Evolutionary conservation across 2,329 filamentous ascomycete genomes (phyloP).

Genomic region (Neonectria faginata): DNA sequence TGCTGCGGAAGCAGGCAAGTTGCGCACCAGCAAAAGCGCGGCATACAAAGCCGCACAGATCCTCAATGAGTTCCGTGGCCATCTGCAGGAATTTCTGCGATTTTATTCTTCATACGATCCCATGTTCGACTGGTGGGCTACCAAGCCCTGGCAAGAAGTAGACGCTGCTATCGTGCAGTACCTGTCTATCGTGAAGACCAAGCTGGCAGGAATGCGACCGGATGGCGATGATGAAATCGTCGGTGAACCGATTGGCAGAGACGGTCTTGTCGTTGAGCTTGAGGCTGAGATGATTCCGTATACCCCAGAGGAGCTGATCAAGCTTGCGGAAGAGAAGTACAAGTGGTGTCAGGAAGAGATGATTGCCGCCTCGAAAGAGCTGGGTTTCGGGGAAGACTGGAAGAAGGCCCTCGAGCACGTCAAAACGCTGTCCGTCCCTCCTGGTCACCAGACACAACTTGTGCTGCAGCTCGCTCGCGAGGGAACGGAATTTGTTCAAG

Average conservation of each 20-base stretch:
- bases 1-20: slow-evolving; percentile 50
- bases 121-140: slow-evolving; percentile 67
- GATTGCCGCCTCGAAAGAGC: slow-evolving; percentile 59
- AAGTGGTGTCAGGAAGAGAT: slow-evolving; percentile 68
- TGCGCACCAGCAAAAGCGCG: slow-evolving; percentile 53
- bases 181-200: slow-evolving; percentile 52
- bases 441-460: slow-evolving; percentile 64
- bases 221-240: slow-evolving; percentile 63
- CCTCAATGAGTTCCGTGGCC: slow-evolving; percentile 53
- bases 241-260: slow-evolving; percentile 66
- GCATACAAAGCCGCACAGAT: slow-evolving; percentile 61
- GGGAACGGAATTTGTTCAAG: slow-evolving; percentile 64
- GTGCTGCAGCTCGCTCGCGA: slow-evolving; percentile 64
- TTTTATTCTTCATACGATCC: slow-evolving; percentile 70
- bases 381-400: slow-evolving; percentile 64
- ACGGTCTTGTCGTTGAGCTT: slow-evolving; percentile 63
- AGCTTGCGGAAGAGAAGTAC: slow-evolving; percentile 63
- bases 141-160: slow-evolving; percentile 57
- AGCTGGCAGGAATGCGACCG: slow-evolving; percentile 58
- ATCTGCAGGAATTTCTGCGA: slow-evolving; percentile 59
- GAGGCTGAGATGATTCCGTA: slow-evolving; percentile 69
- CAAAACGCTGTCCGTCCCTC: slow-evolving; percentile 65
- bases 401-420: slow-evolving; percentile 66
- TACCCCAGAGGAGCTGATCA: slow-evolving; percentile 66
- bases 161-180: slow-evolving; percentile 52